Conservation (phyloP, 169 alveolate species). For the Cryptosporidium felis region DNA sequence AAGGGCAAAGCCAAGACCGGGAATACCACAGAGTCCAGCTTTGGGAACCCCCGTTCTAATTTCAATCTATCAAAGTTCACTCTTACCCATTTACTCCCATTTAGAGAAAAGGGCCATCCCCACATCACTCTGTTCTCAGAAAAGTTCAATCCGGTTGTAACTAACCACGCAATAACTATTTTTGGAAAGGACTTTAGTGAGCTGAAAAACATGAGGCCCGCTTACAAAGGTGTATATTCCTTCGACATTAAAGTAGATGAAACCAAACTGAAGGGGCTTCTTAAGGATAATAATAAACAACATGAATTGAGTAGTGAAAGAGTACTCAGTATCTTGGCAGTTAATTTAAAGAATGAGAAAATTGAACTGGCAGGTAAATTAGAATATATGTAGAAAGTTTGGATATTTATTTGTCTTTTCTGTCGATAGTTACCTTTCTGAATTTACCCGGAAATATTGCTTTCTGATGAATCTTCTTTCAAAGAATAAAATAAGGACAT, state of each 20-base stretch:
- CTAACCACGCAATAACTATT: slow-evolving; percentile 5
- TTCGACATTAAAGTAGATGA: slow-evolving; percentile 2
- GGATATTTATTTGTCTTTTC: not conserved
- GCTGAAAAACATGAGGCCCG: not conserved
- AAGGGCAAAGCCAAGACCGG: too few relatives aligned
- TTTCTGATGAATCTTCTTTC: not conserved
- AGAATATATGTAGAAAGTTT: slow-evolving; percentile 2
- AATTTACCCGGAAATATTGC: not conserved
- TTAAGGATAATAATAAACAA: not conserved
- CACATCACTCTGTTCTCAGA: slow-evolving; percentile 41
- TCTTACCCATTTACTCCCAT: slow-evolving; percentile 1
- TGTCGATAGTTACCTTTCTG: not conserved
- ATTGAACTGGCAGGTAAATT: not conserved
- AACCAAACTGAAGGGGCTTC: not conserved
- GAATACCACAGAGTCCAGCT: too few relatives aligned
- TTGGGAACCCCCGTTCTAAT: too few relatives aligned
- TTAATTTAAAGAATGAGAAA: not conserved
- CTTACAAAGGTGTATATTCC: not conserved
- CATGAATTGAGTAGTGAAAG: not conserved
- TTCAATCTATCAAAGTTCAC: too few relatives aligned
- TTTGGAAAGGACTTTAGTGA: not conserved
- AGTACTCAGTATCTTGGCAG: not conserved
- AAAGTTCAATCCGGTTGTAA: slow-evolving; percentile 13
- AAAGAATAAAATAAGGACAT: slow-evolving; percentile 39
- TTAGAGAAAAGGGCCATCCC: slow-evolving; percentile 25